Conservation (phyloP, 345 rosid species). For the Geranium rotundifolium region DNA sequence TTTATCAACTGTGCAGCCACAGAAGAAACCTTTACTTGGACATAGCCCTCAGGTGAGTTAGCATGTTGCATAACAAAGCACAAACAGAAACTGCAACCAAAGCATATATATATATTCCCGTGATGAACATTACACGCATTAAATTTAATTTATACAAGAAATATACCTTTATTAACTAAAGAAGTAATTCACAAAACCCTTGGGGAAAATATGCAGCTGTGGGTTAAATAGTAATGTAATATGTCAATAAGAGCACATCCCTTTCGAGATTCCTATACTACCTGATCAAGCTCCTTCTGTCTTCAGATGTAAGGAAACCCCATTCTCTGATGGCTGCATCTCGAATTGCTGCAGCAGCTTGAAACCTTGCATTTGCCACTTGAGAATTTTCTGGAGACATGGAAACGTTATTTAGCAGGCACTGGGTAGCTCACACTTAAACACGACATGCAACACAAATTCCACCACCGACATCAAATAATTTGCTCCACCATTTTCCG, state of each 20-base stretch:
- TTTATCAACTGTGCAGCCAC: constrained; percentile 94
- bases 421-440: too few relatives aligned
- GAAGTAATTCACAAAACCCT: too few relatives aligned
- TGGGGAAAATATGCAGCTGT: too few relatives aligned
- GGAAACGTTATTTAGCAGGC: background rate
- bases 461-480: too few relatives aligned
- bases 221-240: too few relatives aligned
- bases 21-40: constrained; percentile 79
- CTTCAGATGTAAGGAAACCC: constrained; percentile 63
- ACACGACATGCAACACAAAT: too few relatives aligned
- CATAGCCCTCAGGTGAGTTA: constrained; percentile 72
- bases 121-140: background rate
- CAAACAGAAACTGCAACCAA: constrained; percentile 67
- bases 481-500: too few relatives aligned
- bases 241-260: too few relatives aligned
- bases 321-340: constrained; percentile 97
- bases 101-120: background rate
- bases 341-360: constrained; percentile 89
- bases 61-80: constrained; percentile 75
- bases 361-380: constrained; percentile 86
- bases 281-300: constrained; percentile 72
- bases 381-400: constrained; percentile 70
- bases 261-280: constrained; percentile 6
- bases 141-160: too few relatives aligned
- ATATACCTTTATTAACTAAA: too few relatives aligned